Evolutionary conservation across 2,329 filamentous ascomycete genomes (phyloP).

Genomic region (Cadophora luteo-olivacea): DNA sequence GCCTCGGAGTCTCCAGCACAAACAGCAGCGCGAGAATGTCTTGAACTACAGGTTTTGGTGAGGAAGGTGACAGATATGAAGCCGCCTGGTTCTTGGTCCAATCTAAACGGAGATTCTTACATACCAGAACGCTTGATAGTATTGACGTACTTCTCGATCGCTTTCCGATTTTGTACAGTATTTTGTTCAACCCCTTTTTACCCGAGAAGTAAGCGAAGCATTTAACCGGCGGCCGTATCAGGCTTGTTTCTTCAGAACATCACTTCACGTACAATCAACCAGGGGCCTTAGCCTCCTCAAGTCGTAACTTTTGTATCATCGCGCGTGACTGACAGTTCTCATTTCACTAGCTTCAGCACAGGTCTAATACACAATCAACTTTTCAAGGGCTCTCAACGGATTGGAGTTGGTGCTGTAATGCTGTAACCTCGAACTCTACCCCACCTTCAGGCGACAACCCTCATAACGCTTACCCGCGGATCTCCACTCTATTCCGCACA

Average conservation of each 20-base stretch:
- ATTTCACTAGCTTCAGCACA: not conserved
- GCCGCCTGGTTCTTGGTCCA: too few species aligned
- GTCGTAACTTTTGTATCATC: not conserved
- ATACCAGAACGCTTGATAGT: too few species aligned
- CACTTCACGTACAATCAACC: not conserved
- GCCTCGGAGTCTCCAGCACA: too few species aligned
- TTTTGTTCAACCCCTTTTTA: not conserved
- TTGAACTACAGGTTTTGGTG: too few species aligned
- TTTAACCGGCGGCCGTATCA: not conserved
- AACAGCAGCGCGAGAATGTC: too few species aligned
- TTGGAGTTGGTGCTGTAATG: not conserved
- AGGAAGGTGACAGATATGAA: too few species aligned
- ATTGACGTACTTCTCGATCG: too few species aligned
- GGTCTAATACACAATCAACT: not conserved
- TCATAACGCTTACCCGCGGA: not conserved
- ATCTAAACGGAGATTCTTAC: too few species aligned
- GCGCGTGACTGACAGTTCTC: not conserved
- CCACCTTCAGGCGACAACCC: not conserved
- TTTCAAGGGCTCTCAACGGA: not conserved
- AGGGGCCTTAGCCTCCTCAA: not conserved
- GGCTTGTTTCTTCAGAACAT: not conserved
- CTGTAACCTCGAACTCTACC: not conserved
- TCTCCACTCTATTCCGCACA: not conserved
- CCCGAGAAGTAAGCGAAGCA: not conserved
- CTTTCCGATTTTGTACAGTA: not conserved